A percentile compares a stretch with the other conserved stretches of the same genome.
phyloP scores from a whole-genome alignment of 331 rosid species.

The Ulmus americana region DNA sequence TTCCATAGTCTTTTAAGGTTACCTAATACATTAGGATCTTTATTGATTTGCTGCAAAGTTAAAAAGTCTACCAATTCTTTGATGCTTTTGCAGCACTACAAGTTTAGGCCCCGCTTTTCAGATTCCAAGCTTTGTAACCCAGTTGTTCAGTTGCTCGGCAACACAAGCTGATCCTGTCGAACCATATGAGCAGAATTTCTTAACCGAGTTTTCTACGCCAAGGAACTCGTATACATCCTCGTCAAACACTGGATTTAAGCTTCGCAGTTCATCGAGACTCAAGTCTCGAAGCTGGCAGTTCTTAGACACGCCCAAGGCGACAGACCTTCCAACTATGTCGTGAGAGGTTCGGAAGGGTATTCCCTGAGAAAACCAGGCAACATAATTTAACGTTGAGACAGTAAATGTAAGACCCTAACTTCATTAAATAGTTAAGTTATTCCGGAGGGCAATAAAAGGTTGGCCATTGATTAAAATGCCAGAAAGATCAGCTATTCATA shows the following conservation, averaged over 20 bases:
- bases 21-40: too few species aligned
- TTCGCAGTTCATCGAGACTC: slow-evolving; percentile 63
- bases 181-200: slow-evolving; percentile 82
- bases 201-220: slow-evolving; percentile 71
- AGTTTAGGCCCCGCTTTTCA: slow-evolving; percentile 1
- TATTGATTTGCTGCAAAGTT: too few species aligned
- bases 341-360: slow-evolving; percentile 92
- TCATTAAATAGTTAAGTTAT: background rate
- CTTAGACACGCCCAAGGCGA: slow-evolving; percentile 63
- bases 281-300: slow-evolving; percentile 63
- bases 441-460: background rate
- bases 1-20: too few species aligned
- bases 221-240: slow-evolving; percentile 75
- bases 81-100: too few species aligned
- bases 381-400: background rate
- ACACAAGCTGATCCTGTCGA: slow-evolving; percentile 85
- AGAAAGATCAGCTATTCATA: background rate
- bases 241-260: slow-evolving; percentile 50
- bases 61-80: too few species aligned
- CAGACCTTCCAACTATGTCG: slow-evolving; percentile 77
- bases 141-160: slow-evolving; percentile 54
- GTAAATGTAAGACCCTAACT: background rate
- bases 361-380: slow-evolving; percentile 43
- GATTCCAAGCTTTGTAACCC: slow-evolving; percentile 57
- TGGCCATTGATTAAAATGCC: background rate